phyloP scores from a whole-genome alignment of 2,329 filamentous ascomycete genomes.

The Fusarium secorum region DNA sequence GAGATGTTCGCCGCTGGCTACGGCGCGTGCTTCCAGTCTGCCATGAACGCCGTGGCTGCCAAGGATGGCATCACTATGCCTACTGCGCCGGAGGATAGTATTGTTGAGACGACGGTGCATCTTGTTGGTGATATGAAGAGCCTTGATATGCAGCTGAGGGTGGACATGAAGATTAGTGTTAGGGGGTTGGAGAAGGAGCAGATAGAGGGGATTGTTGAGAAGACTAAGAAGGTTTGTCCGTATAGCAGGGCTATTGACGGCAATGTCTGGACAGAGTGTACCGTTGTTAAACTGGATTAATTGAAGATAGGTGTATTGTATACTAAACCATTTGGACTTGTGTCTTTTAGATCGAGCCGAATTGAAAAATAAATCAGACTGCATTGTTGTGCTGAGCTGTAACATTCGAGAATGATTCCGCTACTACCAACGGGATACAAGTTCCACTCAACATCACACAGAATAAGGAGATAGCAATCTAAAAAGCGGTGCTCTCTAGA shows the following conservation, averaged over 20 bases:
- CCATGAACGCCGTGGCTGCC: conserved; percentile 14
- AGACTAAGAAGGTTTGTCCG: conserved; percentile 1
- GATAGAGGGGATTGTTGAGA: not conserved
- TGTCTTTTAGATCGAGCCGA: not conserved
- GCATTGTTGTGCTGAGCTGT: no score
- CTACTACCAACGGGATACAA: no score
- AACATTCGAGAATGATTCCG: no score
- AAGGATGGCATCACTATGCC: conserved; percentile 12
- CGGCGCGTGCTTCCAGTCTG: conserved; percentile 20
- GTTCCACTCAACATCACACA: no score
- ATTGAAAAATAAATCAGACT: no score
- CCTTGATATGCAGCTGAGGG: conserved; percentile 5
- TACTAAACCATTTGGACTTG: accelerated
- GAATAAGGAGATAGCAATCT: no score
- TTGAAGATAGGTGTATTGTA: accelerated
- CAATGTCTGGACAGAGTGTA: conserved; percentile 5
- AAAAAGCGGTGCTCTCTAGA: accelerated
- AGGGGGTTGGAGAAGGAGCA: not conserved
- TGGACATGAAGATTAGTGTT: conserved; percentile 21
- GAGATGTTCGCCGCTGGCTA: conserved; percentile 19
- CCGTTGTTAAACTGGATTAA: not conserved
- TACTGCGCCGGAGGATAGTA: conserved; percentile 2
- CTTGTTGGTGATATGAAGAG: conserved; percentile 15
- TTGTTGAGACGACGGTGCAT: conserved; percentile 18
- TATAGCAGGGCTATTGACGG: conserved; percentile 3